Evolutionary conservation across 257 asterid species (phyloP).

Genomic region (Solanum phureja): DNA sequence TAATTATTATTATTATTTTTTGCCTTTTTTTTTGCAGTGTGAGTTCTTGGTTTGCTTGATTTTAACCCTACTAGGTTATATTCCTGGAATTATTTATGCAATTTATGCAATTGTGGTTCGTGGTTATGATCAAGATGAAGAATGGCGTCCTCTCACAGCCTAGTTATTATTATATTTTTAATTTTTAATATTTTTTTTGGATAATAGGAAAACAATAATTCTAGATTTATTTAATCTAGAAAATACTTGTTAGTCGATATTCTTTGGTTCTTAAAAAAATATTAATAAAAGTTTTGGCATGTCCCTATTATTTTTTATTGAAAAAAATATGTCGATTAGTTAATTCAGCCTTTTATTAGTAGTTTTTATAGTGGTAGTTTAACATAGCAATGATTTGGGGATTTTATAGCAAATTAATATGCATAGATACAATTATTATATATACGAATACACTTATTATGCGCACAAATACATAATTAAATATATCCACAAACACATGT

Average conservation of each 20-base stretch:
- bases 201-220: neutral
- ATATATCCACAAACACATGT: too few relatives aligned
- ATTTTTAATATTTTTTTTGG: neutral
- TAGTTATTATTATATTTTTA: neutral
- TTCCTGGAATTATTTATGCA: constrained; percentile 57
- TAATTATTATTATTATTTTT: neutral
- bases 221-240: neutral
- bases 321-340: too few relatives aligned
- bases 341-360: too few relatives aligned
- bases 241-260: neutral
- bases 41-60: constrained; percentile 34
- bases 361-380: too few relatives aligned
- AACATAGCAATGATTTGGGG: too few relatives aligned
- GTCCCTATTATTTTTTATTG: neutral
- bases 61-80: constrained; percentile 43
- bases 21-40: constrained; percentile 24
- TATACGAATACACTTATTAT: too few relatives aligned
- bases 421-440: too few relatives aligned
- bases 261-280: neutral
- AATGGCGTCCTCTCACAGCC: constrained; percentile 27
- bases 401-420: too few relatives aligned
- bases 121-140: constrained; percentile 11
- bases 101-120: constrained; percentile 48
- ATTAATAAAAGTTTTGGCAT: neutral
- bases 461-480: too few relatives aligned